Percentiles rank a stretch among this genome's conserved stretches.
Conservation (phyloP, 257 asterid species). For the Solanum okadae region DNA sequence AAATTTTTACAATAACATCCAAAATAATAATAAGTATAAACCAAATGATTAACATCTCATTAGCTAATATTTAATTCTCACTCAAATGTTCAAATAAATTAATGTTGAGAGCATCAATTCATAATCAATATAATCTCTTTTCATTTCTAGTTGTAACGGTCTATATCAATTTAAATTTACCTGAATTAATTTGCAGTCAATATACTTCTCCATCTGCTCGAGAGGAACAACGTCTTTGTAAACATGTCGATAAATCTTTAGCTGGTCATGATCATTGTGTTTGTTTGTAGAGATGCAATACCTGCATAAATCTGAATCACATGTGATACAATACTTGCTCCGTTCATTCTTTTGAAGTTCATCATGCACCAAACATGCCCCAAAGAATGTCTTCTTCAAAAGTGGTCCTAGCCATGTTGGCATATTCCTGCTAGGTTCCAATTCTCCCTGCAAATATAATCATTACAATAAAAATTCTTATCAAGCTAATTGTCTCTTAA, state of each 20-base stretch:
- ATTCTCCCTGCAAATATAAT: not conserved
- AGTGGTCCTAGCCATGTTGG: slow-evolving; percentile 23
- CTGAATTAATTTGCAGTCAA: slow-evolving; percentile 17
- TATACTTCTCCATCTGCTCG: not conserved
- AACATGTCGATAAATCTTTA: slow-evolving; percentile 17
- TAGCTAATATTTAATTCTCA: no score
- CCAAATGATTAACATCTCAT: not conserved
- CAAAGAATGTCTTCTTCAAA: slow-evolving; percentile 21
- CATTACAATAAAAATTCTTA: not conserved
- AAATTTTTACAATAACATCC: no score
- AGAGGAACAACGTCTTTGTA: slow-evolving; percentile 22
- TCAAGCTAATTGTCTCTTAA: not conserved
- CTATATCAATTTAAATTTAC: not conserved
- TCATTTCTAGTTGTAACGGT: not conserved
- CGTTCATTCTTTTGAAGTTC: slow-evolving; percentile 16
- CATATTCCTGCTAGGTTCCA: not conserved
- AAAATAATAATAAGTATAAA: no score
- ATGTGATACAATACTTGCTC: slow-evolving; percentile 29
- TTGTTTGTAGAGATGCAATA: slow-evolving; percentile 10
- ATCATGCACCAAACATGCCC: slow-evolving; percentile 17
- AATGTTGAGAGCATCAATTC: not conserved
- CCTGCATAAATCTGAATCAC: slow-evolving; percentile 21
- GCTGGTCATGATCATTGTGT: slow-evolving; percentile 13
- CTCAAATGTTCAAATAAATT: not conserved
- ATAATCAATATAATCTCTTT: not conserved